Evolutionary conservation across 345 rosid genomes (phyloP).

Genomic region (Corymbia maculata): DNA sequence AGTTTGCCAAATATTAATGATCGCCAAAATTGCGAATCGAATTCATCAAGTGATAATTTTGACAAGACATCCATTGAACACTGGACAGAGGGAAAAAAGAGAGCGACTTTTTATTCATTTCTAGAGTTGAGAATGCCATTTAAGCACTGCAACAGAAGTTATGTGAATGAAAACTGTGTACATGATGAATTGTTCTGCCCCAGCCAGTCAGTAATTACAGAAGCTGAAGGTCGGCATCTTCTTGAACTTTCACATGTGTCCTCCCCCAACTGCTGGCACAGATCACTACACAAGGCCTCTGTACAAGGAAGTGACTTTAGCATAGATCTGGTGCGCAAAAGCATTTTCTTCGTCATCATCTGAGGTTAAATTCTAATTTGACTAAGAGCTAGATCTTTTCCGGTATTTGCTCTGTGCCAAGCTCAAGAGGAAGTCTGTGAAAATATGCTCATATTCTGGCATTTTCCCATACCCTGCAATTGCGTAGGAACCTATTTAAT

Average conservation of each 20-base stretch:
- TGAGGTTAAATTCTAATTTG: neutral
- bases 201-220: slow-evolving; percentile 4
- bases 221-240: neutral
- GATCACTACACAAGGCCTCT: neutral
- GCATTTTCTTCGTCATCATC: neutral
- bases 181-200: neutral
- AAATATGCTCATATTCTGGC: slow-evolving; percentile 76
- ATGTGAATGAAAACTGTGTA: neutral
- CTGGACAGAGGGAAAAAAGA: neutral
- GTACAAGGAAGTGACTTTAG: neutral
- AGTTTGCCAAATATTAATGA: neutral
- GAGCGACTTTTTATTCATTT: neutral
- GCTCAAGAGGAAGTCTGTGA: slow-evolving; percentile 68
- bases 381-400: neutral
- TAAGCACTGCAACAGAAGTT: neutral
- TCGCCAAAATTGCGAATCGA: neutral
- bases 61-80: neutral
- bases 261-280: neutral
- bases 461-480: slow-evolving; percentile 72
- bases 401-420: slow-evolving; percentile 31
- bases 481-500: neutral
- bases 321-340: neutral
- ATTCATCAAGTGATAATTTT: neutral
- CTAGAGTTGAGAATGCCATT: neutral
- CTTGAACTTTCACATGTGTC: neutral